phyloP scores from a whole-genome alignment of 352 stramenopile species.

The Globisporangium nagaii region DNA sequence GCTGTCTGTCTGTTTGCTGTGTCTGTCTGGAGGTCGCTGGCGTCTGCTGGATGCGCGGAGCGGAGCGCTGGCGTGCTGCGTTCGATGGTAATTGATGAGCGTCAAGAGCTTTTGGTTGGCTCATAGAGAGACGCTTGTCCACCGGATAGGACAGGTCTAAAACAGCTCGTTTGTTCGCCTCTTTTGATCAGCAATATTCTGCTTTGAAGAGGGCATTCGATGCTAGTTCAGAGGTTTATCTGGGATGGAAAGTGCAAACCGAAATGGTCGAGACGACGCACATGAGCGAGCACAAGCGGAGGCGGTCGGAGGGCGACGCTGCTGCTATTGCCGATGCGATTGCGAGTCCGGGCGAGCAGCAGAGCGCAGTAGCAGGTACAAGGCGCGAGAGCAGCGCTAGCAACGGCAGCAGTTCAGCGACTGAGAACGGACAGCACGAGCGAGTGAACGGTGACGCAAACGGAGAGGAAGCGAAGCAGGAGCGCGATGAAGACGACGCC shows the following conservation, averaged over 20 bases:
- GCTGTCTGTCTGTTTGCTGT: background rate
- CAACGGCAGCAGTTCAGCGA: too few relatives aligned
- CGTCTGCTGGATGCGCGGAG: background rate
- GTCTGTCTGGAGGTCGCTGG: background rate
- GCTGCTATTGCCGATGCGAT: background rate
- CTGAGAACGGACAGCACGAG: background rate
- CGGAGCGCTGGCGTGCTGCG: background rate
- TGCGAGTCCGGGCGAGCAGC: background rate
- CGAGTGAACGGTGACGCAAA: background rate
- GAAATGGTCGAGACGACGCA: background rate
- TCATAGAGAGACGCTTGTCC: background rate
- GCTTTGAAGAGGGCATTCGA: background rate
- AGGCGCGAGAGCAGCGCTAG: background rate
- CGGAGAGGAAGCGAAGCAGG: background rate
- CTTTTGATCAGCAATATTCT: background rate
- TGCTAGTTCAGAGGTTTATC: too few relatives aligned
- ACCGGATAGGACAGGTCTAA: background rate
- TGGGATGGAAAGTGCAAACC: too few relatives aligned
- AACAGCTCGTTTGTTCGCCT: background rate
- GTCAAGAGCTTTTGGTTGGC: constrained; percentile 7
- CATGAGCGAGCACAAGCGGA: constrained; percentile 3
- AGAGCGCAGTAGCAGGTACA: background rate
- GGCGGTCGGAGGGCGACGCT: constrained; percentile 1
- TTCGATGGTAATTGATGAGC: background rate
- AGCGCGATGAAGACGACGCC: background rate